Percentiles rank a stretch among this genome's conserved stretches.
These are phyloP conservation scores for Rusavskia elegans DNA, from an alignment of 495 filamentous ascomycete genomes.

Conservation along the genomic window DNA sequence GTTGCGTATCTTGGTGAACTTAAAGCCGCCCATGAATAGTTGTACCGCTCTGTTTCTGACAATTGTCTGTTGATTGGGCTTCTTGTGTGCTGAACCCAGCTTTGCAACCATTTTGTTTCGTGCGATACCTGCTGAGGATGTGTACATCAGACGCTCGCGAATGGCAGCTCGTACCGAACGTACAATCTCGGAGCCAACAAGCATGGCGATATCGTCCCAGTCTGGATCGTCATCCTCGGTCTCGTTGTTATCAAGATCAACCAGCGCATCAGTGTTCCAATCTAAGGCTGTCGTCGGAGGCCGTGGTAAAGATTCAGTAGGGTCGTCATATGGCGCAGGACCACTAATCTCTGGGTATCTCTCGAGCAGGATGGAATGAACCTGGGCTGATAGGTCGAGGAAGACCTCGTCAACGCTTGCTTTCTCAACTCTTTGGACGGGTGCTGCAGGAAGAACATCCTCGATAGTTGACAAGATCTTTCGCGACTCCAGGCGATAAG, in stretches of 20 bases:
- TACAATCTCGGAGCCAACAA: slow-evolving; percentile 77
- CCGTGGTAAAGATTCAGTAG: slow-evolving; percentile 50
- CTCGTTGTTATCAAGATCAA: slow-evolving; percentile 58
- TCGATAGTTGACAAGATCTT: slow-evolving; percentile 74
- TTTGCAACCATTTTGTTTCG: slow-evolving; percentile 93
- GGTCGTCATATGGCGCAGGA: slow-evolving; percentile 53
- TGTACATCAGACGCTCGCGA: slow-evolving; percentile 58
- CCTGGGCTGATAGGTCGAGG: slow-evolving; percentile 70
- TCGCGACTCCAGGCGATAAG: slow-evolving; percentile 72
- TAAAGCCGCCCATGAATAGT: slow-evolving; percentile 69
- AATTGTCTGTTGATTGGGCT: slow-evolving; percentile 85
- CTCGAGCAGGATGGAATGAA: slow-evolving; percentile 59
- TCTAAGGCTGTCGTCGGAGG: slow-evolving; percentile 62
- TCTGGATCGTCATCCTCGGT: slow-evolving; percentile 70
- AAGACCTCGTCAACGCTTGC: slow-evolving; percentile 88
- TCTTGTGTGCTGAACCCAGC: slow-evolving; percentile 75
- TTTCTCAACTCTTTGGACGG: slow-evolving; percentile 68
- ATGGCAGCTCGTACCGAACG: slow-evolving; percentile 54
- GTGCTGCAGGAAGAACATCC: slow-evolving; percentile 40
- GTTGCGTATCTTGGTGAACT: slow-evolving; percentile 92
- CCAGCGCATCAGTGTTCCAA: slow-evolving; percentile 65
- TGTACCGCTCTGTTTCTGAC: slow-evolving; percentile 70
- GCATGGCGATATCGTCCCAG: slow-evolving; percentile 89
- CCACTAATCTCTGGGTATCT: slow-evolving; percentile 59
- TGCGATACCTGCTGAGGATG: slow-evolving; percentile 77